Evolutionary conservation across 768 basidiomycete species (phyloP).

Genomic region (Auriscalpium microsporum): DNA sequence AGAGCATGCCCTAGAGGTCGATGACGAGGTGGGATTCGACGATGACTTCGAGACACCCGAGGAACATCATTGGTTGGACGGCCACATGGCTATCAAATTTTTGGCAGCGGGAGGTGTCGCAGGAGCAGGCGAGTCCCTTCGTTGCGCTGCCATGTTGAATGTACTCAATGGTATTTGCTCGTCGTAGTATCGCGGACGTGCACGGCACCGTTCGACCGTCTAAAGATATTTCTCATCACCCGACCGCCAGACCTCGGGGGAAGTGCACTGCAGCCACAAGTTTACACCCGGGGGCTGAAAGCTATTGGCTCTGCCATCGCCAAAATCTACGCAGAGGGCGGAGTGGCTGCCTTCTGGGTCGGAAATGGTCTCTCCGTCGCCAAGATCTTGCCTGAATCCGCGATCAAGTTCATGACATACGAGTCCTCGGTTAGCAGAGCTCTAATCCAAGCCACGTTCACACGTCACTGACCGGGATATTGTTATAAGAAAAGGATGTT

Average conservation of each 20-base stretch:
- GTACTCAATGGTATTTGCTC: constrained; percentile 1
- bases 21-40: constrained; percentile 29
- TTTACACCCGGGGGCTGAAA: constrained; percentile 44
- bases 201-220: constrained; percentile 94
- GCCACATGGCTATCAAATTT: constrained; percentile 75
- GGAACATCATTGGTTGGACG: constrained; percentile 54
- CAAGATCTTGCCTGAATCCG: constrained; percentile 97
- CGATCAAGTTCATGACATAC: constrained; percentile 96
- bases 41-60: constrained; percentile 31
- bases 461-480: neutral
- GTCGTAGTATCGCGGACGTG: constrained; percentile 83
- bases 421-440: constrained; percentile 69
- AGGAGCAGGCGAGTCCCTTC: constrained; percentile 69
- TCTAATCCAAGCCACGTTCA: constrained; percentile 8
- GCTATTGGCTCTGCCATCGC: constrained; percentile 65
- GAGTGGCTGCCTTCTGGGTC: constrained; percentile 93
- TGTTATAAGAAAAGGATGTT: constrained; percentile 79
- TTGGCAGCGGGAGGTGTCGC: constrained; percentile 91
- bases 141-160: neutral
- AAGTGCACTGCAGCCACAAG: constrained; percentile 33
- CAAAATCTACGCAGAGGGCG: constrained; percentile 85
- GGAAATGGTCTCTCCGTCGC: constrained; percentile 89
- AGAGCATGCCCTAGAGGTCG: constrained; percentile 3
- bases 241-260: constrained; percentile 68
- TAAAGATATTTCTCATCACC: constrained; percentile 96